A percentile compares a stretch with the other conserved stretches of the same genome.
Conservation (phyloP, 1,284 basidiomycete species). For the Rhodotorula sp. region DNA sequence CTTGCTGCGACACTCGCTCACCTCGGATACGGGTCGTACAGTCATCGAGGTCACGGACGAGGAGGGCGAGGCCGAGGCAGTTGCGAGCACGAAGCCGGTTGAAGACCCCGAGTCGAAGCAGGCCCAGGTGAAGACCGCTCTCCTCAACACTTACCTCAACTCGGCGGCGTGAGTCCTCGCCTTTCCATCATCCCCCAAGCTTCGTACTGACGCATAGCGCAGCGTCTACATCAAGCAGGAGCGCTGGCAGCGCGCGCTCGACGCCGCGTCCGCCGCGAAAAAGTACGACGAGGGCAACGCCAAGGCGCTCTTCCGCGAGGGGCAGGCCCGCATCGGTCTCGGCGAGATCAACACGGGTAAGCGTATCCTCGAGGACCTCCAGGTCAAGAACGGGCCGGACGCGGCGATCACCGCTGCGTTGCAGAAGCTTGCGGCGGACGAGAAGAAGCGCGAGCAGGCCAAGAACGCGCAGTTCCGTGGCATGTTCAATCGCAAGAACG, state of each 20-base stretch:
- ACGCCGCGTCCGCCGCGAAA: slow-evolving; percentile 17
- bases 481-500: slow-evolving; percentile 1
- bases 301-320: slow-evolving; percentile 33
- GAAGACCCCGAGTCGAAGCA: background rate
- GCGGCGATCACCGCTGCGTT: slow-evolving; percentile 19
- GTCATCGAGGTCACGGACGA: background rate
- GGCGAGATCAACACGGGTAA: slow-evolving; percentile 10
- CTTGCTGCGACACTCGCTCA: no score
- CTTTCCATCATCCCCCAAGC: background rate
- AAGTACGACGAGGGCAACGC: slow-evolving; percentile 30
- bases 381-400: slow-evolving; percentile 23
- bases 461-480: slow-evolving; percentile 20
- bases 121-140: slow-evolving; percentile 6
- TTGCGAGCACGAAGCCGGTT: background rate
- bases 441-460: background rate
- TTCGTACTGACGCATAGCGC: background rate
- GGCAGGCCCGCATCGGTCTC: slow-evolving; percentile 33
- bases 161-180: background rate
- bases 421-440: slow-evolving; percentile 14
- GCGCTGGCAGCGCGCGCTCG: slow-evolving; percentile 27
- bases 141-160: slow-evolving; percentile 23
- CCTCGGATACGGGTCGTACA: no score
- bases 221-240: slow-evolving; percentile 29
- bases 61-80: background rate
- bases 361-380: slow-evolving; percentile 20